Base-by-base conservation (phyloP, 495 filamentous ascomycete genomes). In the Annulohypoxylon bovei region DNA sequence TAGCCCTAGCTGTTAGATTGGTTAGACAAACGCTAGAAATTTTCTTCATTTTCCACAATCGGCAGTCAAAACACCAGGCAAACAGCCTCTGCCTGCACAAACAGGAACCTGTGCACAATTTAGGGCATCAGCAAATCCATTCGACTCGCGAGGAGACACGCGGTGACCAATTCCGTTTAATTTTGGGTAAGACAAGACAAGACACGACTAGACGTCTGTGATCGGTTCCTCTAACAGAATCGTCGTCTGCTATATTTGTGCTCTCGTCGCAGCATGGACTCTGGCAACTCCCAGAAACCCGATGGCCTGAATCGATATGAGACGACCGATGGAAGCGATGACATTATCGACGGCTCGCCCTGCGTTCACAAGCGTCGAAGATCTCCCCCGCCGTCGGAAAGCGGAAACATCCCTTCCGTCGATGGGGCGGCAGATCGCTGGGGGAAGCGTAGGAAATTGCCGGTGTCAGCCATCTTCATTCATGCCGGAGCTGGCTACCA, bases 401-500 rank as follows among this genome's bases (percentile, higher is more conserved):
- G 18, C 16, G 35, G 32, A 35, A 50, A 55, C 7, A 61, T 73
- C 37, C 42, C 42, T 30, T 63, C 57, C 20, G 9, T 67, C 12
- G 73, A 77, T 49, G 75, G 75, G 39, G 58, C 75, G 1, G 20
- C 42, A 2, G 73, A 77, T 28, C 66, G 32, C 28, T 50, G 55
- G 22, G 64, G 42, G 12, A 75, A 67, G 16, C 72, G 73, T 37
- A 71, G 64, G 56, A 67, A 68, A 16, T 52, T 50, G 23, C 70
- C 79, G 1, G 78, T 85, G 18, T 75, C 81, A 64, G 91, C 91
- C n/a, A 92, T 98, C 33, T 98, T 97, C 75, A 88, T 98, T 62
- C 95, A 99, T 82, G 95, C 94, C 20, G 95, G 95, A 11, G 95
- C 95, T 16, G 95, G 95, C n/a, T 98, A 91, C 73, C 95, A 99